phyloP scores from a whole-genome alignment of 2,329 filamentous ascomycete species.

The Aspergillus candidus region DNA sequence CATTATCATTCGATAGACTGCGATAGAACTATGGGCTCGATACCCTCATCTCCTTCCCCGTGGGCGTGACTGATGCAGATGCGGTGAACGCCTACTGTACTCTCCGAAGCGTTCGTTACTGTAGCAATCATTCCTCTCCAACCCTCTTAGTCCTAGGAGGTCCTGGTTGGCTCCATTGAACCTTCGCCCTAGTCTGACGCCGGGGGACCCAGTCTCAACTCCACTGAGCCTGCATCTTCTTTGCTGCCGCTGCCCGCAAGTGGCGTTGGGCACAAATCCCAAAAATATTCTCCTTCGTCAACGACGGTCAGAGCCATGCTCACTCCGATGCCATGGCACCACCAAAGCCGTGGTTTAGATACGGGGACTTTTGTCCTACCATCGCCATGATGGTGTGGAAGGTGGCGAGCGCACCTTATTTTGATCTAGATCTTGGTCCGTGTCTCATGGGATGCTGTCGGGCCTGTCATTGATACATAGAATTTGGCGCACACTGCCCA shows the following conservation, averaged over 20 bases:
- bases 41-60: no score
- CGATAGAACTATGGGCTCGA: no score
- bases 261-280: slow-evolving; percentile 26
- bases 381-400: no score
- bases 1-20: no score
- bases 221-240: slow-evolving; percentile 19
- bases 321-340: no score
- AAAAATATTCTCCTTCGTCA: slow-evolving; percentile 6
- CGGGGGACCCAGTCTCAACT: slow-evolving; percentile 17
- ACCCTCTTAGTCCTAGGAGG: background rate
- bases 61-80: no score
- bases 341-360: no score
- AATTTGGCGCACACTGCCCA: background rate
- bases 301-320: slow-evolving; percentile 1
- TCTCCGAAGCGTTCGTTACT: background rate
- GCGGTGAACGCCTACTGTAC: no score
- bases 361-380: no score
- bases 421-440: no score
- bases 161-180: slow-evolving; percentile 1
- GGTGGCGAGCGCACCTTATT: no score
- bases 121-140: background rate
- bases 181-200: slow-evolving; percentile 8
- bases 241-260: slow-evolving; percentile 17
- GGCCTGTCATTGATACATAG: slow-evolving; percentile 5
- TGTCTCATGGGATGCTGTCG: no score